These are phyloP conservation scores for Grigorovia transvaalensis DNA, from an alignment of 805 yeast species.

Conservation along the genomic window DNA sequence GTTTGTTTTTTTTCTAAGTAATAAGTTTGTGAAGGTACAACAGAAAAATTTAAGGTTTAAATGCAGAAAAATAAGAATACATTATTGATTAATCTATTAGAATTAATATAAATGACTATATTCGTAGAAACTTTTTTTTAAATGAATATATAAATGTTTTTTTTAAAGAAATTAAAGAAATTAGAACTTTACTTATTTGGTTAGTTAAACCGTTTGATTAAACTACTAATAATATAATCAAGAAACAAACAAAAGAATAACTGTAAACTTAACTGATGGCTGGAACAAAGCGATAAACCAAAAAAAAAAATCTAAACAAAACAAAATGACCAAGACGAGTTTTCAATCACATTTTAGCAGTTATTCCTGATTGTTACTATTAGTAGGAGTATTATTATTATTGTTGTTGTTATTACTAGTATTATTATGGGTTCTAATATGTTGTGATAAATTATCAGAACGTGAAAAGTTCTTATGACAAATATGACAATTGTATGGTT, in stretches of 20 bases:
- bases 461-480: constrained; percentile 58
- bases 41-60: neutral
- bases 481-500: constrained; percentile 52
- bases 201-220: no score
- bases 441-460: constrained; percentile 56
- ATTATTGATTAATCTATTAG: neutral
- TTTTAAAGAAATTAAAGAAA: neutral
- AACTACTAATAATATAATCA: no score
- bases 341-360: neutral
- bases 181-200: no score
- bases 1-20: no score
- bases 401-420: constrained; percentile 12
- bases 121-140: neutral
- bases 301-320: no score
- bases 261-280: no score
- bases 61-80: neutral
- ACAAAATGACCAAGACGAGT: neutral
- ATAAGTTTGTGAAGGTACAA: neutral
- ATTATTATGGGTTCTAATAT: constrained; percentile 42
- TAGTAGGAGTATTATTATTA: constrained; percentile 14
- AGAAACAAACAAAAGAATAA: no score
- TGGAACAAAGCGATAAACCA: no score
- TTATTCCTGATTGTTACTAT: neutral
- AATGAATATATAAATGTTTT: neutral
- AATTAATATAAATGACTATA: neutral